phyloP scores from a whole-genome alignment of 2,329 filamentous ascomycete genomes.

The Fusarium sp. region DNA sequence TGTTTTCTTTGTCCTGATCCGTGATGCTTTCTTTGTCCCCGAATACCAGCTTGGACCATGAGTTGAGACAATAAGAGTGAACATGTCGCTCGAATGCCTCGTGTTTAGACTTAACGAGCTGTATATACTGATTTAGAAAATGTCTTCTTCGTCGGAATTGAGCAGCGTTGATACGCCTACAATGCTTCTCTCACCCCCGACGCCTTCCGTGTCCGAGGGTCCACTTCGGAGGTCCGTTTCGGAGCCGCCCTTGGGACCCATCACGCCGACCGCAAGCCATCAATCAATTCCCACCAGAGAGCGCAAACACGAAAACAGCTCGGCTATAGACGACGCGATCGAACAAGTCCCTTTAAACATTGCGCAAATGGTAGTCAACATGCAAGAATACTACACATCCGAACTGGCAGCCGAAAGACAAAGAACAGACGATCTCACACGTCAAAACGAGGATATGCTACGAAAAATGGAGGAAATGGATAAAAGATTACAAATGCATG shows the following conservation, averaged over 20 bases:
- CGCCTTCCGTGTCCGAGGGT: constrained; percentile 14
- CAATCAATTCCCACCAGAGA: not conserved
- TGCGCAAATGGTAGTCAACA: constrained; percentile 29
- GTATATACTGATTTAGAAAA: not conserved
- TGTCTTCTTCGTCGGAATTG: not conserved
- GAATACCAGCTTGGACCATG: not conserved
- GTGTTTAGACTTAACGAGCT: too few relatives aligned
- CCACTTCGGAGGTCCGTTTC: constrained; percentile 20
- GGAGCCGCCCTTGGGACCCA: not conserved
- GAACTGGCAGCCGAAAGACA: constrained; percentile 31
- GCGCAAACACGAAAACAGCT: too few relatives aligned
- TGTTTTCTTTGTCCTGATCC: constrained; percentile 31
- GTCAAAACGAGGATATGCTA: constrained; percentile 9
- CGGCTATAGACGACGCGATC: not conserved
- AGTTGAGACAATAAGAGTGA: not conserved
- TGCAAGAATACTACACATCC: constrained; percentile 38
- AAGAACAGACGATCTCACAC: not conserved
- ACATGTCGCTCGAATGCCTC: not conserved
- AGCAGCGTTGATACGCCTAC: not conserved
- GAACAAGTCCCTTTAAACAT: constrained; percentile 21
- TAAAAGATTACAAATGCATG: constrained; percentile 32
- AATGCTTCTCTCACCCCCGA: constrained; percentile 23
- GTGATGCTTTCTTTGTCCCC: not conserved
- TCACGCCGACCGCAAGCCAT: not conserved
- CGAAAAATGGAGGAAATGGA: constrained; percentile 20